These are phyloP conservation scores for Lepidium sativum DNA, from an alignment of 345 rosid genomes.

Conservation along the genomic window DNA sequence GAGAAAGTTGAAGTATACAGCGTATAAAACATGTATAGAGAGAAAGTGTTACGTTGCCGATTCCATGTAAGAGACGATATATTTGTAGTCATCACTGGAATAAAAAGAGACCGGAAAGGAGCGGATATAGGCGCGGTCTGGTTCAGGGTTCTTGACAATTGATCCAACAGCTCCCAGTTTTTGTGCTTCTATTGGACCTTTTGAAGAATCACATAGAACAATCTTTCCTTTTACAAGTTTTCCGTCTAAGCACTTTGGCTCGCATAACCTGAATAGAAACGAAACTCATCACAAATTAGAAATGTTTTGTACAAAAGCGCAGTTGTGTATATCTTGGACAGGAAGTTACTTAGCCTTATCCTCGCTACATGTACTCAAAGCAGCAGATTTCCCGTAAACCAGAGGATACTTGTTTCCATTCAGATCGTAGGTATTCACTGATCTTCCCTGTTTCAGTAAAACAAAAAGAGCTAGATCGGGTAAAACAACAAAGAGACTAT, in stretches of 20 bases:
- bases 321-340: not conserved
- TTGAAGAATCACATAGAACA: constrained; percentile 9
- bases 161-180: constrained; percentile 30
- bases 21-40: not conserved
- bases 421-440: constrained; percentile 28
- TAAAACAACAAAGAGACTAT: not conserved
- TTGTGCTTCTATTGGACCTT: not conserved
- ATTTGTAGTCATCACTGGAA: not conserved
- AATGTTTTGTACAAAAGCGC: not conserved
- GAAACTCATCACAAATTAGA: not conserved
- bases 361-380: not conserved
- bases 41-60: constrained; percentile 24
- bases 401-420: constrained; percentile 26
- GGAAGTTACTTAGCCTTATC: constrained; percentile 10
- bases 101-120: constrained; percentile 25
- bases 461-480: not conserved
- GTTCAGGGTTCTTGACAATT: not conserved
- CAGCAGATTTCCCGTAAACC: constrained; percentile 15
- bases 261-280: constrained; percentile 16
- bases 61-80: constrained; percentile 14
- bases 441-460: constrained; percentile 25
- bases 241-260: constrained; percentile 9
- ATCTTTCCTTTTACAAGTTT: constrained; percentile 33
- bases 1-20: not conserved
- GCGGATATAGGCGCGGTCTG: not conserved